Conservation (phyloP, 345 rosid genomes). For the Isatis tinctoria region DNA sequence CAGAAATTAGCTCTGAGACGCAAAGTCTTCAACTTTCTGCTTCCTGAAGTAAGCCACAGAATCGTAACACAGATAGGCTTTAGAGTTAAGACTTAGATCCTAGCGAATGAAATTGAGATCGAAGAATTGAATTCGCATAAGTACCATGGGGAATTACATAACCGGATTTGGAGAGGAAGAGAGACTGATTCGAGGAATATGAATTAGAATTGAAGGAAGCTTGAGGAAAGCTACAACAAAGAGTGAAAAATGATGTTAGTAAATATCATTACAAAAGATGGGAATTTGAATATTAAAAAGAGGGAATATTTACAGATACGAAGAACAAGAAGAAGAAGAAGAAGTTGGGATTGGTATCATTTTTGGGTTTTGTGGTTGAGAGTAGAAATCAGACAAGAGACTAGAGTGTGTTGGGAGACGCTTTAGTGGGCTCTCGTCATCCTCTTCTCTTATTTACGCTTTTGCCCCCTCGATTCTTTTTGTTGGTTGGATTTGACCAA, state of each 20-base stretch:
- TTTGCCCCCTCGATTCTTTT: not conserved
- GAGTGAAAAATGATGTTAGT: not conserved
- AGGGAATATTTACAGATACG: constrained; percentile 13
- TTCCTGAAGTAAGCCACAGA: constrained; percentile 43
- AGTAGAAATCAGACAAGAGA: constrained; percentile 2
- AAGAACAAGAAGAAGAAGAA: constrained; percentile 16
- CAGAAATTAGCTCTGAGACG: constrained; percentile 64
- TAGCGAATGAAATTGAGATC: not conserved
- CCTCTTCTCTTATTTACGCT: not conserved
- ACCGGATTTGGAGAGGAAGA: constrained; percentile 4
- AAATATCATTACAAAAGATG: not conserved
- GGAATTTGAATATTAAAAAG: not conserved
- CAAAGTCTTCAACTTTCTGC: constrained; percentile 48
- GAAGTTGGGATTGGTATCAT: constrained; percentile 32
- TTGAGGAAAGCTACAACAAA: constrained; percentile 13
- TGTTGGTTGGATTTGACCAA: not conserved
- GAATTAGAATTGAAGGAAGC: constrained; percentile 13
- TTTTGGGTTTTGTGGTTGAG: constrained; percentile 6
- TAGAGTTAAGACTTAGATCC: not conserved
- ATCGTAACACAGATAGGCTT: not conserved
- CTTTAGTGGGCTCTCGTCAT: constrained; percentile 8
- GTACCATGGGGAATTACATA: constrained; percentile 16
- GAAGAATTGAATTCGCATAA: not conserved
- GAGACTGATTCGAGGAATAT: constrained; percentile 21
- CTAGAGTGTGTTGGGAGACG: constrained; percentile 7